Conservation (phyloP, 1,139 yeast genomes). For the Wickerhamomyces sp. region DNA sequence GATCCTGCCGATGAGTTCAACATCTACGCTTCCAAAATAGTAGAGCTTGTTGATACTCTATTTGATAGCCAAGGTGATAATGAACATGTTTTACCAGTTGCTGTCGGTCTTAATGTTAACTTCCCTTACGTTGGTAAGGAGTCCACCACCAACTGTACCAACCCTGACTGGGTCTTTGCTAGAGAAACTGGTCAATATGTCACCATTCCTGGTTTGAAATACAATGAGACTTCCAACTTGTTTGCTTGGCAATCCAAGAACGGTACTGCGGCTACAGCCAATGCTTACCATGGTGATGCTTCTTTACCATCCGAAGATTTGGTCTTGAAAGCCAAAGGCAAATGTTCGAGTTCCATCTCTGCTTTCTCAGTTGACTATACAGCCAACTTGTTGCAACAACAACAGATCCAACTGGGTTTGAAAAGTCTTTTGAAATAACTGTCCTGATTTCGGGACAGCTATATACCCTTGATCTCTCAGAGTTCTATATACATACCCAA, state of each 20-base stretch:
- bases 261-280: conserved; percentile 12
- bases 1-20: conserved; percentile 32
- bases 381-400: conserved; percentile 14
- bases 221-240: conserved; percentile 15
- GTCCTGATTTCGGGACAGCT: too few species aligned
- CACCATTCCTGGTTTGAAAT: conserved; percentile 8
- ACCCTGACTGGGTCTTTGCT: conserved; percentile 36
- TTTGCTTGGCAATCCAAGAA: conserved; percentile 6
- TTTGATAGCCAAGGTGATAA: conserved; percentile 30
- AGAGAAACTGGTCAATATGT: conserved; percentile 37
- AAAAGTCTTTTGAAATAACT: conserved; percentile 7
- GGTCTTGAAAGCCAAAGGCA: conserved; percentile 8
- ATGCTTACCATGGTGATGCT: conserved; percentile 17
- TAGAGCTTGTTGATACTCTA: conserved; percentile 35
- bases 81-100: conserved; percentile 34
- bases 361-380: conserved; percentile 22
- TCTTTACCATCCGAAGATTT: conserved; percentile 17
- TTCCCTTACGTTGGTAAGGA: conserved; percentile 39
- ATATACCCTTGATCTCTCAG: too few species aligned
- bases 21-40: conserved; percentile 37
- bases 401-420: conserved; percentile 13
- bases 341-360: conserved; percentile 16
- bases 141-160: conserved; percentile 30
- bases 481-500: too few species aligned
- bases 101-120: conserved; percentile 44